A percentile compares a stretch with the other conserved stretches of the same genome.
Evolutionary conservation across 345 rosid species (phyloP).

Genomic region (Sapria himalayana): DNA sequence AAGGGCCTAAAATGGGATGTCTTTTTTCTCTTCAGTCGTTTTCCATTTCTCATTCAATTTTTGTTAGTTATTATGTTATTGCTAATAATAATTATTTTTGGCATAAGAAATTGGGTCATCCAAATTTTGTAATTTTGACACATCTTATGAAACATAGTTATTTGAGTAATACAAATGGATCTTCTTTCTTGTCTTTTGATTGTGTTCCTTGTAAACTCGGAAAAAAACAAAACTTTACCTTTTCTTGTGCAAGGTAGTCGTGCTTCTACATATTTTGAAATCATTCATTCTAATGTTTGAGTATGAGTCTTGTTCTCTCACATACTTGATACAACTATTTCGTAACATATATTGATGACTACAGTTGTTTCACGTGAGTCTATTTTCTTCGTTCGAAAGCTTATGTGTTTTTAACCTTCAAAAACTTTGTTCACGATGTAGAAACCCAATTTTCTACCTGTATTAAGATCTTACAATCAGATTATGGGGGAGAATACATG

Average conservation of each 20-base stretch:
- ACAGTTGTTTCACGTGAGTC: background rate
- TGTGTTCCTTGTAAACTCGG: background rate
- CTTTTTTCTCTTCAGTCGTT: too few relatives aligned
- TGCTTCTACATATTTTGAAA: too few relatives aligned
- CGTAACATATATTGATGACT: background rate
- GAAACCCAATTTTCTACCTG: background rate
- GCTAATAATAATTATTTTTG: background rate
- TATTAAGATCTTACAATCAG: background rate
- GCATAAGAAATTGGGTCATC: background rate
- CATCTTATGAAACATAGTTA: background rate
- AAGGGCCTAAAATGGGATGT: too few relatives aligned
- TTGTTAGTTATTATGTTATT: background rate
- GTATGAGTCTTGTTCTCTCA: background rate
- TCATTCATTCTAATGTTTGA: background rate
- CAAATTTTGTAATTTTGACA: background rate
- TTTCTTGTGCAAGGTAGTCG: background rate
- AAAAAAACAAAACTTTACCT: background rate
- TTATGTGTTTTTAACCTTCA: background rate
- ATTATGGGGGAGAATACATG: too few relatives aligned
- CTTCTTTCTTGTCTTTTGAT: background rate
- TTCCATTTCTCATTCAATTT: background rate
- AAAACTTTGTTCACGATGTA: background rate
- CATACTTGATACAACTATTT: background rate
- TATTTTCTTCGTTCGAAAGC: background rate
- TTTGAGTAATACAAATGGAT: too few relatives aligned